Conservation (phyloP, 2,329 filamentous ascomycete species). For the Penicillium brasilianum region DNA sequence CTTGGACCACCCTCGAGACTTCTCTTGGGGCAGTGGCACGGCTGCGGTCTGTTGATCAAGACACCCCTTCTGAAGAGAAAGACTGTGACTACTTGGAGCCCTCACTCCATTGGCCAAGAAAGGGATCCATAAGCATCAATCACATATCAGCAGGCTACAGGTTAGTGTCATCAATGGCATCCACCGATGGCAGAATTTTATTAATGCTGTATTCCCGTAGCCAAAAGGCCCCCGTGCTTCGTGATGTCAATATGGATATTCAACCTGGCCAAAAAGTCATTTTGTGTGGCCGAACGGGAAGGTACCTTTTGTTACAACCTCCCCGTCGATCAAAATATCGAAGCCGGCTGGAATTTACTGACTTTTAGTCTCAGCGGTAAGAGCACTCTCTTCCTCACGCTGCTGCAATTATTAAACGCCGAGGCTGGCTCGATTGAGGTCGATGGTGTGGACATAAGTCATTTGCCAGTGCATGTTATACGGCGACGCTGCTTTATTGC, state of each 20-base stretch:
- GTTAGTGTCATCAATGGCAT: neutral
- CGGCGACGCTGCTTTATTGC: conserved; percentile 15
- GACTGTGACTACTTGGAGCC: neutral
- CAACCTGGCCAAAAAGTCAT: neutral
- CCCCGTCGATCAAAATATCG: too few species aligned
- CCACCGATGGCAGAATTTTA: neutral
- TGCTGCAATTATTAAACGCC: too few species aligned
- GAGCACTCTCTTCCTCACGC: too few species aligned
- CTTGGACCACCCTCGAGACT: conserved; percentile 10
- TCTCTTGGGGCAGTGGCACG: neutral
- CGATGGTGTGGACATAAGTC: conserved; percentile 7
- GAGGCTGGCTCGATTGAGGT: neutral
- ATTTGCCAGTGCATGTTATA: neutral
- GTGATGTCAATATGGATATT: neutral
- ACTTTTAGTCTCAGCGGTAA: too few species aligned
- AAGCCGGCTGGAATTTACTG: too few species aligned
- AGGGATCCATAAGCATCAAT: neutral
- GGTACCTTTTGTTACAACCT: neutral
- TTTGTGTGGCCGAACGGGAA: conserved; percentile 12
- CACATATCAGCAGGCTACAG: neutral
- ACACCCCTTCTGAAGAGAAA: neutral
- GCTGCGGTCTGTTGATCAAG: conserved; percentile 3
- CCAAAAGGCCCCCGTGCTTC: neutral
- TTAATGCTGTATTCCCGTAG: neutral
- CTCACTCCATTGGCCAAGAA: neutral